Percentiles rank a stretch among this genome's conserved stretches.
phyloP scores from a whole-genome alignment of 2,329 filamentous ascomycete species.

The Colletotrichum karsti region DNA sequence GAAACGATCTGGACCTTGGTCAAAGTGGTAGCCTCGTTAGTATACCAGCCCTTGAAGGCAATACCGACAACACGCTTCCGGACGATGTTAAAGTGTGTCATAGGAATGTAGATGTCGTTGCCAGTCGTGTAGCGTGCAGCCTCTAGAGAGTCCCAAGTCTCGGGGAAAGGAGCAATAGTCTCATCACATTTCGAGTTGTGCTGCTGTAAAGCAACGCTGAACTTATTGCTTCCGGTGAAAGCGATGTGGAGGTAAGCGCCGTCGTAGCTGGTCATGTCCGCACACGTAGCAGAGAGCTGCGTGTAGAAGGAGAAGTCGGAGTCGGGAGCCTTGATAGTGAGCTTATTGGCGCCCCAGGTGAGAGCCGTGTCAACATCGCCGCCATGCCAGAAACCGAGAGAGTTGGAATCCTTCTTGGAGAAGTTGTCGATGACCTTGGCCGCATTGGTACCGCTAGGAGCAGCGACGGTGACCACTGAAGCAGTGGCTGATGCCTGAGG shows the following conservation, averaged over 20 bases:
- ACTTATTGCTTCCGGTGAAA: slow-evolving; percentile 69
- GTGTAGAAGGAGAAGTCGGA: slow-evolving; percentile 68
- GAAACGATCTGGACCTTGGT: slow-evolving; percentile 68
- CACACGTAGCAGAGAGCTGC: slow-evolving; percentile 52
- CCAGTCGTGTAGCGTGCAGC: slow-evolving; percentile 64
- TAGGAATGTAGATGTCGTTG: slow-evolving; percentile 71
- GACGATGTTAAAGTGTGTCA: slow-evolving; percentile 72
- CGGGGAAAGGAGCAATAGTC: slow-evolving; percentile 65
- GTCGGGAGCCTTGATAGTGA: slow-evolving; percentile 51
- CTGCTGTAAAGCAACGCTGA: slow-evolving; percentile 72
- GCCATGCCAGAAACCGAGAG: slow-evolving; percentile 73
- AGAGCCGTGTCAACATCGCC: slow-evolving; percentile 63
- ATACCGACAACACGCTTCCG: slow-evolving; percentile 64
- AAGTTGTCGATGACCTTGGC: slow-evolving; percentile 71
- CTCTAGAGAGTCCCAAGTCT: slow-evolving; percentile 75
- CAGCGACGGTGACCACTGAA: slow-evolving; percentile 55
- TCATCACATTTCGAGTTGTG: slow-evolving; percentile 69
- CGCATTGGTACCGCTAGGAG: slow-evolving; percentile 56
- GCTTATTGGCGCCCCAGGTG: slow-evolving; percentile 57
- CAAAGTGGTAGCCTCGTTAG: slow-evolving; percentile 56
- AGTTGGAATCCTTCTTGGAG: slow-evolving; percentile 58
- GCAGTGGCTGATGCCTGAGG: slow-evolving; percentile 47
- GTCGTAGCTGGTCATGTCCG: slow-evolving; percentile 62
- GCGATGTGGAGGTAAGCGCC: slow-evolving; percentile 71
- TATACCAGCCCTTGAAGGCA: slow-evolving; percentile 72